Conservation (phyloP, 2,329 filamentous ascomycete species). For the Penicillium frequentans region DNA sequence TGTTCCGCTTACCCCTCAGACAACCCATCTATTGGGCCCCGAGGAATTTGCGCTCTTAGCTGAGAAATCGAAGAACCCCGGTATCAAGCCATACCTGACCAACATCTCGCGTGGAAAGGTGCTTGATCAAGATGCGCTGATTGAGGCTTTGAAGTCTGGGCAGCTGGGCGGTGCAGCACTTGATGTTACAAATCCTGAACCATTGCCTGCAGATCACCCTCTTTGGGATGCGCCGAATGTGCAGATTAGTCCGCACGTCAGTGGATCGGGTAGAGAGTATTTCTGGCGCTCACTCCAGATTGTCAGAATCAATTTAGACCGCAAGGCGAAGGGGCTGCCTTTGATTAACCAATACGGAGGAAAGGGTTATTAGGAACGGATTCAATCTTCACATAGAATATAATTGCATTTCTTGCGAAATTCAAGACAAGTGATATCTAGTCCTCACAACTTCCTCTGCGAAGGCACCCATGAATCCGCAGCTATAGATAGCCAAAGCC, state of each 20-base stretch:
- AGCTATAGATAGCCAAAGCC: conserved; percentile 54
- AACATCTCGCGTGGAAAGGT: conserved; percentile 71
- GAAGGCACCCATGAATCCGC: conserved; percentile 51
- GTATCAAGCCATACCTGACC: conserved; percentile 59
- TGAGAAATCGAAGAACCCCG: conserved; percentile 19
- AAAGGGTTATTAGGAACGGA: conserved; percentile 56
- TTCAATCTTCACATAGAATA: background rate
- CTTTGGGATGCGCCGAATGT: conserved; percentile 71
- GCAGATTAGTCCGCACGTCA: conserved; percentile 68
- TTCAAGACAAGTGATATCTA: background rate
- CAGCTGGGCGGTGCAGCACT: conserved; percentile 67
- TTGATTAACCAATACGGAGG: conserved; percentile 64
- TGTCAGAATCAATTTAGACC: conserved; percentile 57
- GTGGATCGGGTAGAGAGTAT: conserved; percentile 56
- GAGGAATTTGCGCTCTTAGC: conserved; percentile 59
- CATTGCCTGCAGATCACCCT: conserved; percentile 65
- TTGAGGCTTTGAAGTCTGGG: conserved; percentile 58
- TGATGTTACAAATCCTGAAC: conserved; percentile 79
- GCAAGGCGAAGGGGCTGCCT: conserved; percentile 52
- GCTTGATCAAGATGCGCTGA: conserved; percentile 62
- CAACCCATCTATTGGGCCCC: conserved; percentile 55
- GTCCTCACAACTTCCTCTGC: conserved; percentile 41
- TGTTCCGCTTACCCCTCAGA: conserved; percentile 58
- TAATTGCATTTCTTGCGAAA: background rate
- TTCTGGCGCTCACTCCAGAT: conserved; percentile 58